These are phyloP conservation scores for Mimosa pudica DNA, from an alignment of 306 rosid genomes.

Conservation along the genomic window DNA sequence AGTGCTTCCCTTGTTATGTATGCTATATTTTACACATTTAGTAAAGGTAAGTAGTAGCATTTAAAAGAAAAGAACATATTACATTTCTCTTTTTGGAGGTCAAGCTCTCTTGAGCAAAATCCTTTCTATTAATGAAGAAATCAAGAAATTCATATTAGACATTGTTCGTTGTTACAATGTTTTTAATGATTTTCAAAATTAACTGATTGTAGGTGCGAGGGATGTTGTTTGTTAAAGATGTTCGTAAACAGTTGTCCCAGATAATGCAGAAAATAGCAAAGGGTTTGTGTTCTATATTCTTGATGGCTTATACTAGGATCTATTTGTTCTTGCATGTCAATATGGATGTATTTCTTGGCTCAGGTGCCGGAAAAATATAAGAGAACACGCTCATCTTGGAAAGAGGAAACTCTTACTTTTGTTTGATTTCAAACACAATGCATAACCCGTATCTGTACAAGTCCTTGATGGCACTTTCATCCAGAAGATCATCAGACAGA, in stretches of 20 bases:
- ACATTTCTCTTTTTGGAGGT: neutral
- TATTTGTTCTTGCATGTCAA: slow-evolving; percentile 14
- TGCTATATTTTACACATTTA: slow-evolving; percentile 14
- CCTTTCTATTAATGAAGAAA: slow-evolving; percentile 19
- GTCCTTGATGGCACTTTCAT: neutral
- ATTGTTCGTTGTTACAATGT: slow-evolving; percentile 23
- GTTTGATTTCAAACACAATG: neutral
- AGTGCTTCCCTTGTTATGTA: slow-evolving; percentile 18
- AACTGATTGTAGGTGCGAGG: slow-evolving; percentile 79
- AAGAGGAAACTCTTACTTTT: neutral
- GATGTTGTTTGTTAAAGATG: slow-evolving; percentile 89
- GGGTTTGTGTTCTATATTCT: slow-evolving; percentile 57
- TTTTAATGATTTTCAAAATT: slow-evolving; percentile 33
- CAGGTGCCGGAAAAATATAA: neutral
- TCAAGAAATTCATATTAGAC: slow-evolving; percentile 10
- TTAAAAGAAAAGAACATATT: neutral
- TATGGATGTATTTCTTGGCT: slow-evolving; percentile 6
- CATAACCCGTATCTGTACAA: neutral
- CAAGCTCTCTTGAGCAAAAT: neutral
- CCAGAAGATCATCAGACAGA: neutral
- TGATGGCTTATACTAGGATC: neutral
- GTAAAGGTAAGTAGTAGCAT: slow-evolving; percentile 26
- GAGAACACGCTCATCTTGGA: neutral
- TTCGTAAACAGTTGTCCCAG: slow-evolving; percentile 82
- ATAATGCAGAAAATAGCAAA: slow-evolving; percentile 85